Evolutionary conservation across 768 basidiomycete species (phyloP), one percentile per base, ranked within the genome.

Genomic region (Leccinum boreale): DNA sequence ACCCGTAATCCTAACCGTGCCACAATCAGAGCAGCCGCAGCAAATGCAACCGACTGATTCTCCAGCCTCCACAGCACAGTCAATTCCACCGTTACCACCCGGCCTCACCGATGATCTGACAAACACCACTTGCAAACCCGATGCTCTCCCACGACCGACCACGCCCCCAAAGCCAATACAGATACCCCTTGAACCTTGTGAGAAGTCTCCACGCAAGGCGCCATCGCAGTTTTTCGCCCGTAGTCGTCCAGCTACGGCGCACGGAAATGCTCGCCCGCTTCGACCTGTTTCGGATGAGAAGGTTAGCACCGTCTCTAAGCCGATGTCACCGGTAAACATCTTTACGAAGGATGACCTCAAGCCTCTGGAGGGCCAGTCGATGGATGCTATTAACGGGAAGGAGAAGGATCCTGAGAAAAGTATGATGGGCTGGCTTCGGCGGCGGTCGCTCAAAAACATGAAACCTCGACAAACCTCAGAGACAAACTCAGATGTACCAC

Each of bases 371-470:
- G 60, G 64, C 33, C 61, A 77, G 60, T 64, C 70, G 33, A 63
- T 71, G 60, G 66, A 73, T 60, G 65, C 74, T 48, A 50, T 57
- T 39, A 59, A 55, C 58, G 67, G 55, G 31, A 69, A 65, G 53
- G 70, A 67, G 53, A 76, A 65, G 76, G 77, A 80, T 62, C 62
- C 76, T 63, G 79, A 75, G 45, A 76, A 75, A 55, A 79, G 79
- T 62, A 39, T 64, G 57, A 65, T 65, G 57, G 42, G 59, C 7
- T 73, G 75, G 75, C 60, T 73, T 47, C 74, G 69, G 50, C 57
- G 66, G 49, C 63, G 61, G 46, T 67, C 71, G 11, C 42, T 65
- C 52, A 74, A 51, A 44, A 61, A 36, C 4, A 44, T 44, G 51
- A 71, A 60, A 55, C 31, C 61, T 42, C 73, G 69, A 12, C 64